Evolutionary conservation across 208 protist genomes (phyloP), one percentile per base, ranked within the genome.

Genomic region (Acanthamoeba sp.): DNA sequence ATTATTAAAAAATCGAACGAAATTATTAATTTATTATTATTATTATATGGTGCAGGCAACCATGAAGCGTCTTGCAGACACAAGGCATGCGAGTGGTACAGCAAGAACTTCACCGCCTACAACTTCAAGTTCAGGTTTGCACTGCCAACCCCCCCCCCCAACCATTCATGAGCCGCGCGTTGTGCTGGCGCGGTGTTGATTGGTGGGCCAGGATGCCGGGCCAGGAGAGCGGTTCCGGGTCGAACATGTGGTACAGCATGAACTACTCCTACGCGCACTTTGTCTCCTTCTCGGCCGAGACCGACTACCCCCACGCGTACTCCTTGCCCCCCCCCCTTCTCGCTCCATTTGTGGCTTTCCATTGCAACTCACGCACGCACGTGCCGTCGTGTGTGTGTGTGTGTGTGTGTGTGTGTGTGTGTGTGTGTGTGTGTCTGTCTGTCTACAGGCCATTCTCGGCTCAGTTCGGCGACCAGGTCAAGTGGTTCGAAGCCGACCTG

Each of bases 81-180:
- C 9, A 24, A 52, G 48, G 40, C 24, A 4, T 90, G 42, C 59
- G 73, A 16, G 73, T 34, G 10, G 24, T 66, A 18, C 57, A 88
- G 55, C 32, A 73, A n/a, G 50, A 94, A 94, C 29, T 94, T 94
- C 48, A 91, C 76, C 3, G 80, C 57, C 32, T 94, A 91, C 93
- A 69, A 82, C 59, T 22, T 52, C 34, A 78, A 78, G 18, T 94
- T 89, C 59, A 7, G 80, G 50, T 64, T n/a, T n/a, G n/a, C n/a
- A 73, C 64, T 16, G n/a, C n/a, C n/a, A n/a, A n/a, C n/a, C n/a
- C n/a, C n/a, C n/a, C n/a, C n/a, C n/a, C n/a, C n/a, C n/a, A n/a
- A n/a, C n/a, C n/a, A n/a, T n/a, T n/a, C n/a, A n/a, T n/a, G n/a
- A n/a, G n/a, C n/a, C n/a, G n/a, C n/a, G n/a, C n/a, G n/a, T 73